Conservation (phyloP, 176 grass and related monocot species). For the Pontederia crassipes region DNA sequence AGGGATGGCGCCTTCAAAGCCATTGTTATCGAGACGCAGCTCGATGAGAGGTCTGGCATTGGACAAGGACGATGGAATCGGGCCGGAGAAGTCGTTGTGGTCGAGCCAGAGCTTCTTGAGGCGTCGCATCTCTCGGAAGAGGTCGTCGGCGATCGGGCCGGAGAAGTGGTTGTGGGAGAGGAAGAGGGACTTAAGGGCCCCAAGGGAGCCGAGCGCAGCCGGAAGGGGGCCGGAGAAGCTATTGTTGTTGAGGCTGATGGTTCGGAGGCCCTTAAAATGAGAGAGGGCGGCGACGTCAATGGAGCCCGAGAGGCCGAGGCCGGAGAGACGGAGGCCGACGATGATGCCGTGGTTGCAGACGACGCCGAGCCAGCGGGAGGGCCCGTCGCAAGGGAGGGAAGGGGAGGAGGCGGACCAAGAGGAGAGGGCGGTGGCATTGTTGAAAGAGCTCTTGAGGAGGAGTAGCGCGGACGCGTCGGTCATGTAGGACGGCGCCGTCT, state of each 20-base stretch:
- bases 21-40: constrained; percentile 35
- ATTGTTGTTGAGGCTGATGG: constrained; percentile 47
- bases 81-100: constrained; percentile 36
- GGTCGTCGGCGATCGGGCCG: constrained; percentile 40
- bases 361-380: too few species aligned
- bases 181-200: constrained; percentile 57
- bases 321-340: too few species aligned
- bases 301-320: too few species aligned
- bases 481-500: not conserved
- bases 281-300: too few species aligned
- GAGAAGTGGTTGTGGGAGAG: constrained; percentile 59
- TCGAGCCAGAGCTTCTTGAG: constrained; percentile 89
- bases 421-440: constrained; percentile 55
- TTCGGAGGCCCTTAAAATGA: constrained; percentile 19
- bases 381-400: too few species aligned
- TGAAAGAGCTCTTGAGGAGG: constrained; percentile 61
- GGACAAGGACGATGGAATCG: constrained; percentile 34
- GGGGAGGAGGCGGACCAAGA: constrained; percentile 34
- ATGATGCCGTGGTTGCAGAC: too few species aligned
- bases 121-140: constrained; percentile 42
- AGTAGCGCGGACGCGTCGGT: constrained; percentile 45
- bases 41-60: constrained; percentile 47
- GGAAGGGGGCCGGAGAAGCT: constrained; percentile 56
- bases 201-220: constrained; percentile 32
- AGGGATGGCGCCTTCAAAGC: not conserved